A percentile compares a stretch with the other conserved stretches of the same genome.
These are phyloP conservation scores for Stachybotrys elegans DNA, from an alignment of 2,329 filamentous ascomycete species.

Conservation along the genomic window DNA sequence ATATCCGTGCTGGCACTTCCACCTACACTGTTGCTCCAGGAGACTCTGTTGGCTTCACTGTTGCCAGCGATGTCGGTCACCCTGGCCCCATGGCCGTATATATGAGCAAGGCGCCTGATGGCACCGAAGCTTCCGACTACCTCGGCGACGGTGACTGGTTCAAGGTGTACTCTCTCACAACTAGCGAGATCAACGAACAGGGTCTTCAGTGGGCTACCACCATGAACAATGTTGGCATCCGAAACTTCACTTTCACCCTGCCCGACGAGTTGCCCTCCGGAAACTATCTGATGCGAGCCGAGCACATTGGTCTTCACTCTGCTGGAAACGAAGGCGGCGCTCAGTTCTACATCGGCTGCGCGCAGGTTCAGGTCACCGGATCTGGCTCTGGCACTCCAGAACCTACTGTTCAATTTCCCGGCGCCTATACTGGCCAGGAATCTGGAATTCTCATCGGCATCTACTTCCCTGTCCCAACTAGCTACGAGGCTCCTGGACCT, in stretches of 20 bases:
- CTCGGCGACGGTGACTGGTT: constrained; percentile 30
- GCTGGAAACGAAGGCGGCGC: constrained; percentile 25
- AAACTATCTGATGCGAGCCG: constrained; percentile 29
- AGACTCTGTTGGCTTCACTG: constrained; percentile 35
- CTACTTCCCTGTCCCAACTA: constrained; percentile 27
- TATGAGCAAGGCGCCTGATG: constrained; percentile 27
- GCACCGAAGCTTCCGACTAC: constrained; percentile 21
- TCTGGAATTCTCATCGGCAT: constrained; percentile 27
- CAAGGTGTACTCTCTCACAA: constrained; percentile 29
- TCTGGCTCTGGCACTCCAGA: constrained; percentile 21
- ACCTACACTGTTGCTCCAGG: constrained; percentile 31
- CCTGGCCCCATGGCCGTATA: constrained; percentile 32
- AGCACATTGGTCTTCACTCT: constrained; percentile 29
- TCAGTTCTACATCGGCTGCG: constrained; percentile 32
- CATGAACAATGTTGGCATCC: constrained; percentile 21
- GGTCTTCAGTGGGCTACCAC: constrained; percentile 27
- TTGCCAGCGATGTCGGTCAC: constrained; percentile 28
- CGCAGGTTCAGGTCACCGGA: constrained; percentile 26
- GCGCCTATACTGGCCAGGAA: constrained; percentile 25
- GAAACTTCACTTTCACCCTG: constrained; percentile 29
- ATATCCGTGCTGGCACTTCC: constrained; percentile 28
- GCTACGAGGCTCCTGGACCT: constrained; percentile 27
- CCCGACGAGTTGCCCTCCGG: constrained; percentile 22
- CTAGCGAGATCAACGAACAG: constrained; percentile 18
- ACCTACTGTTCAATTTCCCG: constrained; percentile 25